A percentile compares a stretch with the other conserved stretches of the same genome.
These are phyloP conservation scores for Hypoxylon sp. DNA, from an alignment of 2,329 filamentous ascomycete genomes.

Conservation along the genomic window DNA sequence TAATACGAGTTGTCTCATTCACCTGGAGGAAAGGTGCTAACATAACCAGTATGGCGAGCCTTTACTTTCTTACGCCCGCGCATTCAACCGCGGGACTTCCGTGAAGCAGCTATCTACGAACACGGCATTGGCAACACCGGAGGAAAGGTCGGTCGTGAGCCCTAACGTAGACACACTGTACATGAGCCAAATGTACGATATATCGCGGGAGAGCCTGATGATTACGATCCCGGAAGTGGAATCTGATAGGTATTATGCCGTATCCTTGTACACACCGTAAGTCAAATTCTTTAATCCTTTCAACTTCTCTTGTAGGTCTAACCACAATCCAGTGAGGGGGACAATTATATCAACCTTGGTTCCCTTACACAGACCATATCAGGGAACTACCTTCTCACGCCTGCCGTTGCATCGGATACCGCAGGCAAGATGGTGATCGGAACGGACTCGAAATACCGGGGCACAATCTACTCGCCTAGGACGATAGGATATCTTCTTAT, in stretches of 20 bases:
- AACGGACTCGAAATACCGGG: background rate
- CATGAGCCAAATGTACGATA: conserved; percentile 8
- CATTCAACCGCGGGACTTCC: background rate
- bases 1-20: too few species aligned
- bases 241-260: conserved; percentile 3
- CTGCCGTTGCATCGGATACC: background rate
- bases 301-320: background rate
- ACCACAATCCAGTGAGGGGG: conserved; percentile 2
- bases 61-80: conserved; percentile 6
- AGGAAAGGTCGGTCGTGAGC: conserved; percentile 8
- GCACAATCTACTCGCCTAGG: conserved; percentile 17
- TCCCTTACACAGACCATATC: conserved; percentile 7
- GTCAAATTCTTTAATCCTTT: background rate
- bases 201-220: conserved; percentile 7
- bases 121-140: conserved; percentile 4
- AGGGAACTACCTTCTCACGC: conserved; percentile 9
- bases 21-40: background rate
- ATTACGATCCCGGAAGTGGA: conserved; percentile 7
- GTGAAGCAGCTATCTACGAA: conserved; percentile 9
- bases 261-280: conserved; percentile 14
- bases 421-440: conserved; percentile 7
- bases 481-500: conserved; percentile 15
- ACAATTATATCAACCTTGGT: conserved; percentile 12
- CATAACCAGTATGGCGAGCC: conserved; percentile 9
- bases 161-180: conserved; percentile 11